These are phyloP conservation scores for Aquanectria penicillioides DNA, from an alignment of 2,329 filamentous ascomycete species.

Conservation along the genomic window DNA sequence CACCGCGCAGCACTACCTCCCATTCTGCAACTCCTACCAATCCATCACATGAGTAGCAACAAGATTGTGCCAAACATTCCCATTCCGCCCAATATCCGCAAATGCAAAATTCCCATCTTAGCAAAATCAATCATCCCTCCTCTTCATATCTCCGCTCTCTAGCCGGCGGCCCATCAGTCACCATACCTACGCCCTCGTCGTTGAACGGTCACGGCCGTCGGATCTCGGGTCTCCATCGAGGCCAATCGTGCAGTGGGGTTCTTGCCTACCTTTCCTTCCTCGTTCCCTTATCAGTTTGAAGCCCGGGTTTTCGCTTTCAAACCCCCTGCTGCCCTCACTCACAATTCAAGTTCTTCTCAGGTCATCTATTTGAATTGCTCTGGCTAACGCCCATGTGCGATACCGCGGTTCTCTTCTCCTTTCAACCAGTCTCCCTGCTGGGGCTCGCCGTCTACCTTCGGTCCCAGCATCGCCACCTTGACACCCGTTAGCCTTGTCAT, in stretches of 20 bases:
- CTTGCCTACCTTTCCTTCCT: too few relatives aligned
- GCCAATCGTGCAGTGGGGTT: too few relatives aligned
- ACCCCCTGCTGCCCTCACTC: too few relatives aligned
- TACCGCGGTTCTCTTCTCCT: constrained; percentile 25
- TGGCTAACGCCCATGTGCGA: constrained; percentile 34
- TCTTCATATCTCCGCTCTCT: background rate
- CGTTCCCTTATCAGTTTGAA: too few relatives aligned
- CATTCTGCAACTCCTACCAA: background rate
- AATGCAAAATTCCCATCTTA: background rate
- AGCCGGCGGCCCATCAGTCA: background rate
- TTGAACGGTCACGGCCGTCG: too few relatives aligned
- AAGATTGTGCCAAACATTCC: background rate
- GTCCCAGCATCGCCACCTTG: constrained; percentile 24
- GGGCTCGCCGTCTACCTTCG: constrained; percentile 15
- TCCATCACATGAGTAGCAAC: background rate
- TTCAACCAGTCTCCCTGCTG: constrained; percentile 18
- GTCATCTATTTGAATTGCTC: background rate
- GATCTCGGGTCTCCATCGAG: too few relatives aligned
- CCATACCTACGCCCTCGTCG: background rate
- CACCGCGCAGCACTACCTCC: too few relatives aligned
- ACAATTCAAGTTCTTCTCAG: too few relatives aligned
- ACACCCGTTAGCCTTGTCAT: constrained; percentile 31
- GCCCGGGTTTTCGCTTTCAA: too few relatives aligned
- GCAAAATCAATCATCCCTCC: background rate
- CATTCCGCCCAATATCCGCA: background rate